These are phyloP conservation scores for Herpetospermum pedunculosum DNA, from an alignment of 306 rosid genomes.

Conservation along the genomic window DNA sequence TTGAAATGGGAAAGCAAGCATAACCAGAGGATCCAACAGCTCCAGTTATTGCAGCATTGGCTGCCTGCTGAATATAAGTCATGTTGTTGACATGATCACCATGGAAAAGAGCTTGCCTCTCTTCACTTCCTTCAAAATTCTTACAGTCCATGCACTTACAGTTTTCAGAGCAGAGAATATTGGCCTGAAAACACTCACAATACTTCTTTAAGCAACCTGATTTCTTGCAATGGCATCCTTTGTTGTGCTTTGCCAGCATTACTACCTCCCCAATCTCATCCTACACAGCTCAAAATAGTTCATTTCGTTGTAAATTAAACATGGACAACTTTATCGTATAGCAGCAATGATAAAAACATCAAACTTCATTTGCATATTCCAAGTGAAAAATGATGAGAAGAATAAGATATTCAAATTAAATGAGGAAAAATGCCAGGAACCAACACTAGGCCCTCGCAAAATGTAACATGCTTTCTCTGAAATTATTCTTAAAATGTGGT, in stretches of 20 bases:
- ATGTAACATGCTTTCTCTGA: not conserved
- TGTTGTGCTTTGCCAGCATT: conserved; percentile 83
- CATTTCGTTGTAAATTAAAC: not conserved
- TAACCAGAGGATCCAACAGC: conserved; percentile 92
- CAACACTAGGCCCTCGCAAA: not conserved
- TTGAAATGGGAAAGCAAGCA: conserved; percentile 54
- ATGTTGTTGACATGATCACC: conserved; percentile 71
- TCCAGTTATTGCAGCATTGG: conserved; percentile 97
- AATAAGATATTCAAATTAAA: not conserved
- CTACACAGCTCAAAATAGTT: conserved; percentile 32
- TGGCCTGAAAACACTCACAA: conserved; percentile 98
- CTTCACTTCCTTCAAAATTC: conserved; percentile 97
- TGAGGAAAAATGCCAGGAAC: not conserved
- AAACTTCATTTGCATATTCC: not conserved
- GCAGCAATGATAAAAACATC: not conserved
- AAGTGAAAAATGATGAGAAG: not conserved
- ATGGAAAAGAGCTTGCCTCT: conserved; percentile 80
- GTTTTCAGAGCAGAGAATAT: conserved; percentile 95
- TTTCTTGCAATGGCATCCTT: conserved; percentile 96
- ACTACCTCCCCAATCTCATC: conserved; percentile 81
- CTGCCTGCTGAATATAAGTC: conserved; percentile 79
- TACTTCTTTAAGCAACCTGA: conserved; percentile 95
- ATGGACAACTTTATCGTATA: not conserved
- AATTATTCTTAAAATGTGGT: not conserved
- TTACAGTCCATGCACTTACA: conserved; percentile 99